Percentiles rank a stretch among this genome's conserved stretches.
Evolutionary conservation across 208 protist genomes (phyloP).

Genomic region (Trypanosomatidae sp.): DNA sequence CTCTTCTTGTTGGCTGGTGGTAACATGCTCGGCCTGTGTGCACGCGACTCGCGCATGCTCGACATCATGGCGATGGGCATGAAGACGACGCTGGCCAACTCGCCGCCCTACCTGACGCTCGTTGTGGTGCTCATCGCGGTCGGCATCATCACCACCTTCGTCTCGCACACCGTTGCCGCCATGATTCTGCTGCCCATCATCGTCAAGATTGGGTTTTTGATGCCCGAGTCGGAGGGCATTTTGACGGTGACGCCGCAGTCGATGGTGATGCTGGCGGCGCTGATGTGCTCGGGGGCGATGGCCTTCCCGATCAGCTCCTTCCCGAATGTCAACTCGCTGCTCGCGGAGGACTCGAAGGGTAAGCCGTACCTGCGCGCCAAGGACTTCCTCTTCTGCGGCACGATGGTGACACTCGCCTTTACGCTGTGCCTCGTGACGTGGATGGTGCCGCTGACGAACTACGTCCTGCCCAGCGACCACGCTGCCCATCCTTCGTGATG

Average conservation of each 20-base stretch:
- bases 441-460: constrained; percentile 85
- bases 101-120: constrained; percentile 70
- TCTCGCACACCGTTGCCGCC: constrained; percentile 94
- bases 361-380: constrained; percentile 85
- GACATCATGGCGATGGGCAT: constrained; percentile 78
- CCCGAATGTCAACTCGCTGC: constrained; percentile 93
- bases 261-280: constrained; percentile 79
- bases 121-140: constrained; percentile 63
- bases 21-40: constrained; percentile 92
- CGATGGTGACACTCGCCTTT: constrained; percentile 69
- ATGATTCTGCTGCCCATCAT: constrained; percentile 94
- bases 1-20: constrained; percentile 93
- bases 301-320: constrained; percentile 95
- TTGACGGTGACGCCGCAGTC: constrained; percentile 70
- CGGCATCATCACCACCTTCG: constrained; percentile 85
- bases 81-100: constrained; percentile 48
- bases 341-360: constrained; percentile 86
- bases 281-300: constrained; percentile 93
- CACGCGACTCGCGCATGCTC: constrained; percentile 83
- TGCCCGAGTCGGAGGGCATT: constrained; percentile 55
- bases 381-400: constrained; percentile 89
- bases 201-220: constrained; percentile 83
- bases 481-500: no score
- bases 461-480: no score
- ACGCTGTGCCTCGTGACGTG: constrained; percentile 69